A percentile compares a stretch with the other conserved stretches of the same genome.
Conservation (phyloP, 179 eudicot species). For the Gypsophila paniculata region DNA sequence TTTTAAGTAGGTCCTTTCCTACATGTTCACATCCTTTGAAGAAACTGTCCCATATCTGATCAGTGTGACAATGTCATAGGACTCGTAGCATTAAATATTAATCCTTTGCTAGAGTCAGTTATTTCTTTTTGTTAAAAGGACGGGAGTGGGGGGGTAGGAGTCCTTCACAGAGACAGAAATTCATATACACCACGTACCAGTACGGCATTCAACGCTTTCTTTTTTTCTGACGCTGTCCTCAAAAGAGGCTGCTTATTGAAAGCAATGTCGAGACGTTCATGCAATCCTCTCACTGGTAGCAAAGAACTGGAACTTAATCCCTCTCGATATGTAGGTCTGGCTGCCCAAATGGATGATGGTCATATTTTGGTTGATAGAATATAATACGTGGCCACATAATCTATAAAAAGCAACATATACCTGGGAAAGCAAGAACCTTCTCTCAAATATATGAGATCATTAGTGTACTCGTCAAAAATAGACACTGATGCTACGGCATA, state of each 20-base stretch:
- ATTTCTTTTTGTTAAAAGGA: neutral
- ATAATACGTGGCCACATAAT: neutral
- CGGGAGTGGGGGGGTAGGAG: neutral
- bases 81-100: neutral
- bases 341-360: slow-evolving; percentile 26
- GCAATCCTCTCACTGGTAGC: slow-evolving; percentile 31
- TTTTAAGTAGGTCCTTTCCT: slow-evolving; percentile 31
- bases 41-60: slow-evolving; percentile 37
- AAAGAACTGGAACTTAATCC: slow-evolving; percentile 18
- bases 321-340: slow-evolving; percentile 34
- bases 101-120: neutral
- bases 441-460: slow-evolving; percentile 35
- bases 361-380: slow-evolving; percentile 17
- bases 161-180: neutral
- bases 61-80: slow-evolving; percentile 8
- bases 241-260: slow-evolving; percentile 32
- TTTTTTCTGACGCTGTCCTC: slow-evolving; percentile 34
- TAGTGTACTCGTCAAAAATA: slow-evolving; percentile 33
- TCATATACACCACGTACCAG: slow-evolving; percentile 27
- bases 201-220: slow-evolving; percentile 26
- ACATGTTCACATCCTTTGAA: slow-evolving; percentile 24
- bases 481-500: slow-evolving; percentile 35
- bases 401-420: slow-evolving; percentile 17
- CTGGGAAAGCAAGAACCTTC: slow-evolving; percentile 45
- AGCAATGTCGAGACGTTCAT: slow-evolving; percentile 23